Base-by-base conservation (phyloP, 805 yeast species). In the Spathaspora gorwiae region DNA sequence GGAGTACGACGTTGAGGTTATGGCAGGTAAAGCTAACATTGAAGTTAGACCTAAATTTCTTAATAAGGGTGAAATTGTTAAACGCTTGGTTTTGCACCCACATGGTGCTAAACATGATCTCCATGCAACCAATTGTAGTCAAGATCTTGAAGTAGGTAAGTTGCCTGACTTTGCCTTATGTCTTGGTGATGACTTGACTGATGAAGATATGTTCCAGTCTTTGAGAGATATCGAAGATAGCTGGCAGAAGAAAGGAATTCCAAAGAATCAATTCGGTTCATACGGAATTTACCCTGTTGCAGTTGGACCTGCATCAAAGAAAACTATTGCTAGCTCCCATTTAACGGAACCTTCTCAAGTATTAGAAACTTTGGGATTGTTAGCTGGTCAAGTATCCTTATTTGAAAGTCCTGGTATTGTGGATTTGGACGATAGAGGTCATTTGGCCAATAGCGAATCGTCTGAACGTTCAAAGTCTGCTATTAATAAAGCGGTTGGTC, bases 21-120 rank as follows among this genome's bases (percentile, higher is more conserved):
- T 94, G 97, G 75, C 85, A 11, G 99, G 99, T 39, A 94, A 94
- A 66, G 98, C 98, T 30, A 94, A 94, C 59, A 78, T 94, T 39
- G 99, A 94, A 67, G 98, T 94, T n/a, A 76, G 99, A 51, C 99
- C 99, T 11, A 80, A 81, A 48, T 87, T 90, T 62, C 89, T 92
- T 44, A 94, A 94, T 70, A 94, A 94, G 65, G 99, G 99, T 46
- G 99, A 92, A 65, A 94, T 94, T 57, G 98, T 87, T 33, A 85
- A 81, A 59, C 70, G 90, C 49, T 73, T 92, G 47, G 87, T 88
- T 9, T 68, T 81, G 55, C 78, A 78, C 45, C 74, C 78, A 14
- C 84, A 84, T 60, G 87, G 87, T 3, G 60, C 68, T 1, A 68
- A 75, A 47, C 84, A 79, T 56, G 68, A 68, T 36, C 65, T 66